Conservation (phyloP, 2,329 filamentous ascomycete species). For the Verticillium klebahnii region DNA sequence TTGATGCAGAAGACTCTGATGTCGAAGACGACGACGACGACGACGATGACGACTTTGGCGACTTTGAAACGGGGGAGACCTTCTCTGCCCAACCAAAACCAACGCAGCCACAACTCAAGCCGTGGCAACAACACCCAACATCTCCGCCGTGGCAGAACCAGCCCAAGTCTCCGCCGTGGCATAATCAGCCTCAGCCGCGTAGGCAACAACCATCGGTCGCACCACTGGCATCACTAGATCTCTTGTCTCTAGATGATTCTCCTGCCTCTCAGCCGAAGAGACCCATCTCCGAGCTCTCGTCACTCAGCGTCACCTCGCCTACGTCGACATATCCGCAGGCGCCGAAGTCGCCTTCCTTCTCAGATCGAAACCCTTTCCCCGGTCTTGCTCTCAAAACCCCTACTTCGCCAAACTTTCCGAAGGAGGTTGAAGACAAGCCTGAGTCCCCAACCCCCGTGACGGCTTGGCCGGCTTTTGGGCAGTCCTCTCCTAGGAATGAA, state of each 20-base stretch:
- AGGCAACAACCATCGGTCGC: slow-evolving; percentile 2
- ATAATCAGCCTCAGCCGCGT: neutral
- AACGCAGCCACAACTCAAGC: slow-evolving; percentile 3
- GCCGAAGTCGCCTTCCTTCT: slow-evolving; percentile 48
- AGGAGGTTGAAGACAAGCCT: slow-evolving; percentile 23
- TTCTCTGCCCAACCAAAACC: neutral
- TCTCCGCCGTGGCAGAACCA: slow-evolving; percentile 1
- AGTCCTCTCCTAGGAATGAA: slow-evolving; percentile 1
- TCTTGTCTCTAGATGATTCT: slow-evolving; percentile 32
- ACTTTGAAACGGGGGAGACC: slow-evolving; percentile 46
- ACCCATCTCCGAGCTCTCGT: slow-evolving; percentile 26
- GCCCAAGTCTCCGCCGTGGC: neutral
- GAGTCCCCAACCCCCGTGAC: slow-evolving; percentile 36
- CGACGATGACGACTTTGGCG: slow-evolving; percentile 51
- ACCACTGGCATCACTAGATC: slow-evolving; percentile 29
- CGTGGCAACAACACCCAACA: slow-evolving; percentile 15
- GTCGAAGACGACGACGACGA: slow-evolving; percentile 30
- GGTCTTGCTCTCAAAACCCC: slow-evolving; percentile 42
- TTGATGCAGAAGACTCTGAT: slow-evolving; percentile 58
- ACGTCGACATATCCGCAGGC: slow-evolving; percentile 37
- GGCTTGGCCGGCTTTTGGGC: slow-evolving; percentile 38
- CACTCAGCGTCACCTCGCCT: slow-evolving; percentile 23
- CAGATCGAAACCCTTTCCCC: slow-evolving; percentile 48
- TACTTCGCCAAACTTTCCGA: slow-evolving; percentile 25
- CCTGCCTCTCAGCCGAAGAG: slow-evolving; percentile 17